Evolutionary conservation across 78 protist genomes (phyloP).

Genomic region (Isochrysis galbana): DNA sequence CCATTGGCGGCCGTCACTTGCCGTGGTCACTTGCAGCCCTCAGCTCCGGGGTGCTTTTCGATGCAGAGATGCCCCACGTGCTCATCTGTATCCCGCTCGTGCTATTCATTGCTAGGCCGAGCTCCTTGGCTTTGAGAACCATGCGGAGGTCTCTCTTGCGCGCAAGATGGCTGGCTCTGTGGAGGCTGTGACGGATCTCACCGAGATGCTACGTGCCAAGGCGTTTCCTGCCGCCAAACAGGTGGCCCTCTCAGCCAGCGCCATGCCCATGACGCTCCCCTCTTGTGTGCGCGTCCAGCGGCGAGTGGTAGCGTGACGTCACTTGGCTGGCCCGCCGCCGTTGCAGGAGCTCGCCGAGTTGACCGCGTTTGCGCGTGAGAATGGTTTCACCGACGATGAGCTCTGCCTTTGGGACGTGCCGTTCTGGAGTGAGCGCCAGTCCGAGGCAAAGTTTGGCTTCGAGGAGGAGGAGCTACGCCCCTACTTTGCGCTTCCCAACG

Average conservation of each 20-base stretch:
- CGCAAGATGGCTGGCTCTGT: constrained; percentile 12
- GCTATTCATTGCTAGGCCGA: background rate
- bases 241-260: too few relatives aligned
- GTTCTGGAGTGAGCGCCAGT: constrained; percentile 5
- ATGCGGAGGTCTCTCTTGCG: background rate
- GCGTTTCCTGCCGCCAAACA: background rate
- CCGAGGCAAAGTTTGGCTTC: background rate
- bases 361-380: background rate
- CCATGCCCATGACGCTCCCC: too few relatives aligned
- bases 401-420: constrained; percentile 21
- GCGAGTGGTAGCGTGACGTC: too few relatives aligned
- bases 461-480: constrained; percentile 36
- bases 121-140: background rate
- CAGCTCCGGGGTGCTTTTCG: too few relatives aligned
- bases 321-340: too few relatives aligned
- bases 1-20: background rate
- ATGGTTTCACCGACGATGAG: background rate
- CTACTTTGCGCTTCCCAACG: constrained; percentile 42
- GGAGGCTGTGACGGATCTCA: background rate
- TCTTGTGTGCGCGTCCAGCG: too few relatives aligned
- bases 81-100: background rate
- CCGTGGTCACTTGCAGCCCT: too few relatives aligned
- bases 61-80: too few relatives aligned
- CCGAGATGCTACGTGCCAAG: background rate
- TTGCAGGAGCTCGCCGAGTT: background rate